Percentiles rank a stretch among this genome's conserved stretches.
Conservation (phyloP, 768 basidiomycete species). For the Pleurotus platypus region DNA sequence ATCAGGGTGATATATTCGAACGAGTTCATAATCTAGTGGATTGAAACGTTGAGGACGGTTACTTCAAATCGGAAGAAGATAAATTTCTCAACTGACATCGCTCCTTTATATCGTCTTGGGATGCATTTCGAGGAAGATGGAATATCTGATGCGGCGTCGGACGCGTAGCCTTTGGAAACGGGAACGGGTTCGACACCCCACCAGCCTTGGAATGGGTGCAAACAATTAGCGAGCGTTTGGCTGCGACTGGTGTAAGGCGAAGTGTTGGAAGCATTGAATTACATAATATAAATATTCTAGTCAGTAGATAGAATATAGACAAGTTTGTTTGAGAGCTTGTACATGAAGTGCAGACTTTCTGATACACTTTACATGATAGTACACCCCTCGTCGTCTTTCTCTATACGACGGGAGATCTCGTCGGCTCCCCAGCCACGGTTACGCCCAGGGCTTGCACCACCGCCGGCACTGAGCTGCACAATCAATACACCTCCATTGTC, state of each 20-base stretch:
- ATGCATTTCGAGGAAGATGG: slow-evolving; percentile 53
- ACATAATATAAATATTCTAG: no score
- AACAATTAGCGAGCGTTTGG: background rate
- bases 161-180: slow-evolving; percentile 48
- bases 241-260: no score
- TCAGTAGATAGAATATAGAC: no score
- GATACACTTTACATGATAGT: slow-evolving; percentile 55
- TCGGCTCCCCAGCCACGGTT: slow-evolving; percentile 40
- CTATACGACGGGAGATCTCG: slow-evolving; percentile 54
- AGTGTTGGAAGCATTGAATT: no score
- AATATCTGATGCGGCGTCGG: slow-evolving; percentile 75
- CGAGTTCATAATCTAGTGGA: slow-evolving; percentile 66
- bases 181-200: slow-evolving; percentile 15
- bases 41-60: no score
- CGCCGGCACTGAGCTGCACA: slow-evolving; percentile 52
- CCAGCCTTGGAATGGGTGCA: background rate
- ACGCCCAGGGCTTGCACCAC: slow-evolving; percentile 6
- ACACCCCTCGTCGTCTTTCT: slow-evolving; percentile 54
- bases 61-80: no score
- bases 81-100: slow-evolving; percentile 47
- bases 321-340: no score
- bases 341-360: no score
- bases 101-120: slow-evolving; percentile 59
- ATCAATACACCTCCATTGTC: slow-evolving; percentile 82
- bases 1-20: slow-evolving; percentile 71